These are phyloP conservation scores for Aschersonia sp. DNA, from an alignment of 2,329 filamentous ascomycete genomes.

Conservation along the genomic window DNA sequence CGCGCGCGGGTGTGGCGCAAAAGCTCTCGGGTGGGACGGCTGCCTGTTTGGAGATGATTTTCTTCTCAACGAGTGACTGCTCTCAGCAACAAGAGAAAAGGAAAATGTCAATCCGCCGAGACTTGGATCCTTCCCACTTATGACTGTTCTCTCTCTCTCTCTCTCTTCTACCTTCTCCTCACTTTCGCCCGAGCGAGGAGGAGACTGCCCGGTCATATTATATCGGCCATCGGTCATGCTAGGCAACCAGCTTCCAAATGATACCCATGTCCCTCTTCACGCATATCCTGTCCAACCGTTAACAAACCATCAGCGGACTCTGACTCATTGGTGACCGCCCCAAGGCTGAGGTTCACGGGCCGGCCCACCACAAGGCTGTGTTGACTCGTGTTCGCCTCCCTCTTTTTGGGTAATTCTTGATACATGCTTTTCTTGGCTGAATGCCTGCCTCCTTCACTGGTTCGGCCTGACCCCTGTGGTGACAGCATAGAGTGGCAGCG, in stretches of 20 bases:
- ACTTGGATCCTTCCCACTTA: background rate
- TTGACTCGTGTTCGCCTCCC: background rate
- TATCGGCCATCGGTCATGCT: background rate
- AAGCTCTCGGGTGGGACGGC: no score
- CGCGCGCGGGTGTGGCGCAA: no score
- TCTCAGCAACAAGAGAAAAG: no score
- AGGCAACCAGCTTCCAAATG: background rate
- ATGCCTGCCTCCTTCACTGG: background rate
- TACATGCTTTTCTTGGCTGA: background rate
- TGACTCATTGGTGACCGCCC: background rate
- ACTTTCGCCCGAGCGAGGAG: background rate
- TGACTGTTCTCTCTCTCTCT: background rate
- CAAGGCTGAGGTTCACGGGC: conserved; percentile 11
- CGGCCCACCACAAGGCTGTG: background rate
- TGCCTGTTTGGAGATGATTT: background rate
- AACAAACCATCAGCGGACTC: background rate
- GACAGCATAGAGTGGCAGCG: background rate
- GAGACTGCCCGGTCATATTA: background rate
- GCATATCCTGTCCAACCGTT: background rate
- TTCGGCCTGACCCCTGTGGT: background rate
- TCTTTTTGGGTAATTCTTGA: background rate
- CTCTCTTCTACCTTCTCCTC: background rate
- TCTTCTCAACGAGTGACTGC: background rate
- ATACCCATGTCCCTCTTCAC: background rate
- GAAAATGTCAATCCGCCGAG: no score